Conservation (phyloP, 2,329 filamentous ascomycete species). For the Geosmithia putterillii region DNA sequence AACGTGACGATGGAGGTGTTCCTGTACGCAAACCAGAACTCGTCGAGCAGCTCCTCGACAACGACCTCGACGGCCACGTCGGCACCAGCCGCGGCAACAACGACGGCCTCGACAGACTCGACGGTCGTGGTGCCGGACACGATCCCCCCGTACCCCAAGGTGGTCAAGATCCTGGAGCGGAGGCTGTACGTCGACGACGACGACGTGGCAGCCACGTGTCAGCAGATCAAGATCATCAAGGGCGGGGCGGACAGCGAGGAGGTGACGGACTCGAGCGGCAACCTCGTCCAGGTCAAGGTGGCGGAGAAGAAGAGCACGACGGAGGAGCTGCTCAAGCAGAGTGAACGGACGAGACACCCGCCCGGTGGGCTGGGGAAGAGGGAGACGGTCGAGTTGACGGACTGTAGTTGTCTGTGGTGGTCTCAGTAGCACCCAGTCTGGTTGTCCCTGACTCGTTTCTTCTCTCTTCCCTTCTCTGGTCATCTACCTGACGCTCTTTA, state of each 20-base stretch:
- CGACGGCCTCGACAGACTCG: neutral
- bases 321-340: conserved; percentile 1
- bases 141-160: conserved; percentile 30
- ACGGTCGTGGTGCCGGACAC: conserved; percentile 4
- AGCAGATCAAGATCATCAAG: conserved; percentile 31
- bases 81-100: neutral
- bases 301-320: conserved; percentile 17
- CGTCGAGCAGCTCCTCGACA: conserved; percentile 16
- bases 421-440: too few relatives aligned
- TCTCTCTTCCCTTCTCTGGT: neutral
- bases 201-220: conserved; percentile 25
- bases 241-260: conserved; percentile 22
- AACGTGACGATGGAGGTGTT: conserved; percentile 42
- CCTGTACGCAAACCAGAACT: conserved; percentile 42
- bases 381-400: conserved; percentile 24
- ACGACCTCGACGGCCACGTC: conserved; percentile 3
- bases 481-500: neutral
- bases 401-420: conserved; percentile 43
- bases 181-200: conserved; percentile 22
- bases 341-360: conserved; percentile 2
- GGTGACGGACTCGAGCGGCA: conserved; percentile 21
- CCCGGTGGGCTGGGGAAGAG: neutral
- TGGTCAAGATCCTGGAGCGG: conserved; percentile 43
- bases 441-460: neutral
- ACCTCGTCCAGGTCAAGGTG: conserved; percentile 29